Evolutionary conservation across 2,329 filamentous ascomycete genomes (phyloP).

Genomic region (Sclerotinia glacialis): DNA sequence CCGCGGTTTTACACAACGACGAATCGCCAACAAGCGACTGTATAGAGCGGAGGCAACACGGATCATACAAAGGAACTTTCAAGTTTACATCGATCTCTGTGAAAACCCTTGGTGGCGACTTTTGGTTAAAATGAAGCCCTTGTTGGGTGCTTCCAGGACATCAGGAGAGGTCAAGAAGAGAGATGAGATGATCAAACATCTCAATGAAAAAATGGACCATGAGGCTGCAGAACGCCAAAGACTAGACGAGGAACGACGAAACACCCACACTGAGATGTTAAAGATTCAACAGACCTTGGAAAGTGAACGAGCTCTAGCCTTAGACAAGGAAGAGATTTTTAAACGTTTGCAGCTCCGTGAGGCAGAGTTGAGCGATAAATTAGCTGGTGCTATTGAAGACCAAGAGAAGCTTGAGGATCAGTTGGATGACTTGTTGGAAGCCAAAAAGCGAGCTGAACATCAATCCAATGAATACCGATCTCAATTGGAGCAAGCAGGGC

Average conservation of each 20-base stretch:
- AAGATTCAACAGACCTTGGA: conserved; percentile 92
- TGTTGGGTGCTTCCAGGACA: conserved; percentile 87
- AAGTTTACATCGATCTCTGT: conserved; percentile 84
- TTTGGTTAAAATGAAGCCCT: conserved; percentile 89
- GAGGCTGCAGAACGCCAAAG: conserved; percentile 73
- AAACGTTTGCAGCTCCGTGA: conserved; percentile 92
- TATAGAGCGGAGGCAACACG: conserved; percentile 93
- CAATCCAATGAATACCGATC: conserved; percentile 74
- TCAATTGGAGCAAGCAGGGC: conserved; percentile 88
- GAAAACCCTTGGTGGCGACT: conserved; percentile 97
- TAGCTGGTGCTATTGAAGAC: conserved; percentile 87
- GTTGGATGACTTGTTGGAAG: conserved; percentile 80
- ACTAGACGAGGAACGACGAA: conserved; percentile 86
- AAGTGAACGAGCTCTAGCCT: conserved; percentile 87
- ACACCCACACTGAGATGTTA: conserved; percentile 81
- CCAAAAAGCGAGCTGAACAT: conserved; percentile 84
- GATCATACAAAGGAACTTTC: conserved; percentile 93
- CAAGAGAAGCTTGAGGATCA: conserved; percentile 93
- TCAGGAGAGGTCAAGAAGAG: conserved; percentile 92
- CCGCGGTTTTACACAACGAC: conserved; percentile 82
- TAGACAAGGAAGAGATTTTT: conserved; percentile 99
- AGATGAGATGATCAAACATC: conserved; percentile 85
- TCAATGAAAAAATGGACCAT: conserved; percentile 78
- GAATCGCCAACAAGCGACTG: conserved; percentile 85
- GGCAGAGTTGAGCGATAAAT: conserved; percentile 85